Evolutionary conservation across 805 yeast species (phyloP), one percentile per base, ranked within the genome.

Genomic region (Yamadazyma ubonensis): DNA sequence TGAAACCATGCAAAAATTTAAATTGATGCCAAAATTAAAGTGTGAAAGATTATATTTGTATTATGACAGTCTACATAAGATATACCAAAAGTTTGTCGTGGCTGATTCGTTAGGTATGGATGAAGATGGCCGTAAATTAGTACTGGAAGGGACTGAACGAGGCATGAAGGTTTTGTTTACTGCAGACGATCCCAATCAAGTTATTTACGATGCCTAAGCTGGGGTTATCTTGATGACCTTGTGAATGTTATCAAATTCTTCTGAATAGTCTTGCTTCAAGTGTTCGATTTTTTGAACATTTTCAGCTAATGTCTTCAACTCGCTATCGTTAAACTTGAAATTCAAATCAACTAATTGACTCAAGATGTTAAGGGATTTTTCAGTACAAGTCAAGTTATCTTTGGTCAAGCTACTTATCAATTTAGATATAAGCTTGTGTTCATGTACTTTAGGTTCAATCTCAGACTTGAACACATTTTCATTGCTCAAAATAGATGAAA

Each of bases 401-500:
- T 46, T 44, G 17, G 50, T 46, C 23, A 76, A 51, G 40, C 62
- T 45, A 2, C 48, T 33, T 7, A 65, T 44, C 43, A 77, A 57
- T 23, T 54, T 55, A n/a, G 43, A 46, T 4, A 67, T 57, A 21
- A 76, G 49, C 8, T 58, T 42, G 32, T 58, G 60, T 11, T 61
- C 46, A 23, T 60, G 63, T 19, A 84, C 57, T 28, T 71, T 63
- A 4, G 55, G 46, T 21, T 60, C 53, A 28, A 69, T 67, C 9
- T 70, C 71, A 8, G 61, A 57, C 28, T 68, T 63, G 12, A 71
- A 54, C 3, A 75, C 30, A 11, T 29, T 25, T 10, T 41, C 79
- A 2, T 79, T 73, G 7, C 85, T 74, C 25, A 83, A 55, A 11
- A 81, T 59, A 1, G 89, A 77, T n/a, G 81, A 71, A 2, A 81